Base-by-base conservation (phyloP, 1,139 yeast genomes). In the Protomyces macrosporus region DNA sequence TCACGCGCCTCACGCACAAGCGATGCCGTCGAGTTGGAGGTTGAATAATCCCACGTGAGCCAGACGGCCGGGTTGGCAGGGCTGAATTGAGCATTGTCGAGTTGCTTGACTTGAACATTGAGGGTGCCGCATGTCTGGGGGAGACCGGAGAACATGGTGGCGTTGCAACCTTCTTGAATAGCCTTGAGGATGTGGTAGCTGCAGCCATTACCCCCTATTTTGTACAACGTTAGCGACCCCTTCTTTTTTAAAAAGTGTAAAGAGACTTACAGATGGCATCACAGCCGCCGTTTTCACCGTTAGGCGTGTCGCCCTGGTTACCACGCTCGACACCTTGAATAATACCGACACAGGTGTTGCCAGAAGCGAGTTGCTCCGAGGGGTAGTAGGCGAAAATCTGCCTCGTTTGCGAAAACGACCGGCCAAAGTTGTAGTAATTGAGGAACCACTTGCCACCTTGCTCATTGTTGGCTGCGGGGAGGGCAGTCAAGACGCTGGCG, bases 51-150 rank as follows among this genome's bases (percentile, higher is more conserved):
- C 62, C 62, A 58, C 33, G 62, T 58, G 45, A 58, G 36, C 62
- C 62, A 58, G 56, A 58, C 62, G 23, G 62, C 62, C n/a, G 62
- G 62, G 56, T 58, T 58, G 53, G 62, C 52, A n/a, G 62, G 62
- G n/a, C 56, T 52, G 45, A 58, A 58, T 34, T 52, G 14, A 14
- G 56, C 35, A 35, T 50, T 40, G 45, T 16, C 5, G 45, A 58
- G 56, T 14, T 53, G 23, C 56, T 33, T 32, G n/a, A 58, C 62
- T 42, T 58, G 52, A 48, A 58, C 62, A n/a, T 58, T 58, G 62
- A 58, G 62, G 9, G 62, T 58, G 12, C 62, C 62, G 30, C 62
- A 58, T 16, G 54, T 37, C n/a, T 55, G 51, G 12, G 62, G 62
- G n/a, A 58, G 51, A 2, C 62, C 62, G 3, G 62, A 58, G 53